These are phyloP conservation scores for Aspergillus tanneri DNA, from an alignment of 2,329 filamentous ascomycete species.

Conservation along the genomic window DNA sequence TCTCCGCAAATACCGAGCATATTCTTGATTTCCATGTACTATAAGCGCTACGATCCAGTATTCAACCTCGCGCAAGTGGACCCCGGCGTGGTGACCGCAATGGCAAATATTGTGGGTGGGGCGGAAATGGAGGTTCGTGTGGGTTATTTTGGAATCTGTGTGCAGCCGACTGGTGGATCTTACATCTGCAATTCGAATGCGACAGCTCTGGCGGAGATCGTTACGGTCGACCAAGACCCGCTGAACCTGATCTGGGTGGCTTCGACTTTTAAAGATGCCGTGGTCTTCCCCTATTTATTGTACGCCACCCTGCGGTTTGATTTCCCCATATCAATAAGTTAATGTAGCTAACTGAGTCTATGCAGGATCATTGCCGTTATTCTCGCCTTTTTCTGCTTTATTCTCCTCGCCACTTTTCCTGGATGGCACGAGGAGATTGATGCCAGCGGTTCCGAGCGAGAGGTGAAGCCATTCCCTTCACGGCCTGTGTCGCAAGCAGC, in stretches of 20 bases:
- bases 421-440: constrained; percentile 94
- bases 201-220: constrained; percentile 83
- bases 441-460: constrained; percentile 74
- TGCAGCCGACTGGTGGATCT: constrained; percentile 83
- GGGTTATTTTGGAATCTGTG: constrained; percentile 96
- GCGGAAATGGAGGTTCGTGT: constrained; percentile 87
- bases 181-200: constrained; percentile 98
- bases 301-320: constrained; percentile 50
- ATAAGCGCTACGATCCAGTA: constrained; percentile 76
- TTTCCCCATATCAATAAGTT: neutral
- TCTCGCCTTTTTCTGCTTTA: constrained; percentile 92
- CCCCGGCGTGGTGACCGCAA: constrained; percentile 79
- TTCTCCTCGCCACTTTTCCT: constrained; percentile 93
- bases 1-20: constrained; percentile 93
- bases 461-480: constrained; percentile 92
- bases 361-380: constrained; percentile 91
- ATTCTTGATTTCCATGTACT: constrained; percentile 98
- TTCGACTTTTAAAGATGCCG: constrained; percentile 95
- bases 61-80: constrained; percentile 87
- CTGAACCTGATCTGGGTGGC: constrained; percentile 97
- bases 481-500: constrained; percentile 89
- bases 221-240: constrained; percentile 88
- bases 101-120: constrained; percentile 82
- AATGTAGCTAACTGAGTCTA: constrained; percentile 7
- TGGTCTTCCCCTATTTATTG: constrained; percentile 97